These are phyloP conservation scores for Diutina ranongensis DNA, from an alignment of 1,139 yeast genomes.

Conservation along the genomic window DNA sequence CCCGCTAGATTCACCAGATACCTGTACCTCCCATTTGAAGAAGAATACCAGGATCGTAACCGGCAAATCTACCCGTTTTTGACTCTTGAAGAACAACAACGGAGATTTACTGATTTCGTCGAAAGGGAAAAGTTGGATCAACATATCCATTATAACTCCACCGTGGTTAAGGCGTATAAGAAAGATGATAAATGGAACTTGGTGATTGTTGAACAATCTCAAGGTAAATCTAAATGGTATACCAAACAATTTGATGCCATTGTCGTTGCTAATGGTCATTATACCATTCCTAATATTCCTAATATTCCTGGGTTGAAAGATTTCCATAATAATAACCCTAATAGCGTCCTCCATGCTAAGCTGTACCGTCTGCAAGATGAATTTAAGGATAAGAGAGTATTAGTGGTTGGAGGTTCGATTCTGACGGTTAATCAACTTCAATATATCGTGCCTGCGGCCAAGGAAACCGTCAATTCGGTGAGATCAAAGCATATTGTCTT, in stretches of 20 bases:
- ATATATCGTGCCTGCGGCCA: conserved; percentile 5
- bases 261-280: conserved; percentile 15
- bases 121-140: conserved; percentile 18
- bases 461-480: neutral
- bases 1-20: conserved; percentile 33
- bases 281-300: conserved; percentile 10
- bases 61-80: conserved; percentile 28
- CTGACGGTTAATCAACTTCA: conserved; percentile 5
- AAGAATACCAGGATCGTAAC: conserved; percentile 16
- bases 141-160: conserved; percentile 25
- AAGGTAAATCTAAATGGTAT: conserved; percentile 8
- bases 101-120: conserved; percentile 20
- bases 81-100: conserved; percentile 26
- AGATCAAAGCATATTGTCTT: conserved; percentile 18
- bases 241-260: conserved; percentile 20
- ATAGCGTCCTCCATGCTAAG: neutral
- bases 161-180: conserved; percentile 27
- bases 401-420: conserved; percentile 1
- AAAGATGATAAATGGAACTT: conserved; percentile 27
- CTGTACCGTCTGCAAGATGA: conserved; percentile 8
- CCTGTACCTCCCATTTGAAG: conserved; percentile 24
- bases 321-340: neutral
- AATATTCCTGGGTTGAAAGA: conserved; percentile 8
- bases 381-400: conserved; percentile 13
- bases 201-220: conserved; percentile 13